Conservation (phyloP, 192 early-diverging fungal genomes). For the Dissophora globulifera region DNA sequence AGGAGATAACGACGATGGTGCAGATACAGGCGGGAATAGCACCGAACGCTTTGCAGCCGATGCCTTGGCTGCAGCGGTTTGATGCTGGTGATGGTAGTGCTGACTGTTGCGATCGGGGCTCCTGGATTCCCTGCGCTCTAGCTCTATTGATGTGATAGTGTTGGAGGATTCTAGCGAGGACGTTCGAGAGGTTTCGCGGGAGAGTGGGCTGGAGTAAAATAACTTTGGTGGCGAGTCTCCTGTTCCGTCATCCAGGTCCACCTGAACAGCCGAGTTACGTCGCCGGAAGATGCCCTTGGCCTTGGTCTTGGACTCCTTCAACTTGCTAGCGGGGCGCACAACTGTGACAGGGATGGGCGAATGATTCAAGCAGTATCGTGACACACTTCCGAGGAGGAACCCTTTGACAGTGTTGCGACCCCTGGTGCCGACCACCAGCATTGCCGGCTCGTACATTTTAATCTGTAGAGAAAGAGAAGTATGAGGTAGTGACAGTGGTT, state of each 20-base stretch:
- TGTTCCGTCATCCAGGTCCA: background rate
- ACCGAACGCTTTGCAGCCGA: conserved; percentile 17
- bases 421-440: conserved; percentile 77
- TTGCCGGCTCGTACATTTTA: conserved; percentile 69
- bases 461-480: conserved; percentile 47
- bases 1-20: background rate
- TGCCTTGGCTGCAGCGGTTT: conserved; percentile 7
- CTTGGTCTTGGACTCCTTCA: conserved; percentile 54
- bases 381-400: conserved; percentile 74
- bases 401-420: conserved; percentile 73
- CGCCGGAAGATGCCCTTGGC: conserved; percentile 44
- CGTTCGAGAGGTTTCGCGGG: conserved; percentile 17
- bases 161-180: conserved; percentile 16
- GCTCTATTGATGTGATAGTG: background rate
- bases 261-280: conserved; percentile 5
- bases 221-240: conserved; percentile 1
- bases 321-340: conserved; percentile 63
- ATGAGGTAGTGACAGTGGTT: background rate
- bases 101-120: conserved; percentile 8
- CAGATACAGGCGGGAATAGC: background rate
- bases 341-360: conserved; percentile 74
- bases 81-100: conserved; percentile 10
- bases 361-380: conserved; percentile 74
- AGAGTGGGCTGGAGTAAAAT: conserved; percentile 32
- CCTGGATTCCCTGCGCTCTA: conserved; percentile 11